Conservation (phyloP, 2,329 filamentous ascomycete genomes). For the Claviceps capensis region DNA sequence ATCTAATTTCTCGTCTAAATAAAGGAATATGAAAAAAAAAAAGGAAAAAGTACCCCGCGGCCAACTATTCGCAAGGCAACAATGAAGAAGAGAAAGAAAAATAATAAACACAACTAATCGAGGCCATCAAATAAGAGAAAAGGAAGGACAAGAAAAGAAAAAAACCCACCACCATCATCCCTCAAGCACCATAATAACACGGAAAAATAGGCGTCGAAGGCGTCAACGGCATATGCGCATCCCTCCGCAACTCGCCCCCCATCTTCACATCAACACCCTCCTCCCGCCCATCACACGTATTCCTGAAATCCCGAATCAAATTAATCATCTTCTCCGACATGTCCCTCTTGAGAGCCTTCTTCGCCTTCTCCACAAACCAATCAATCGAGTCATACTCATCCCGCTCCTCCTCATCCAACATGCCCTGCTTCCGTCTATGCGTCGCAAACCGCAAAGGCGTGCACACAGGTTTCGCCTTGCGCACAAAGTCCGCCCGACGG, state of each 20-base stretch:
- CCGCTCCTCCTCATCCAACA: conserved; percentile 22
- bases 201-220: conserved; percentile 2
- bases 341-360: not conserved
- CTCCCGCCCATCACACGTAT: not conserved
- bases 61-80: too few relatives aligned
- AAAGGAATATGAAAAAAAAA: too few relatives aligned
- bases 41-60: too few relatives aligned
- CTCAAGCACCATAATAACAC: conserved; percentile 2
- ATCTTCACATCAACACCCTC: not conserved
- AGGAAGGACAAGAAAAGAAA: not conserved
- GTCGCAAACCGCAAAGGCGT: conserved; percentile 26
- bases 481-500: conserved; percentile 25
- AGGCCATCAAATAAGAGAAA: not conserved
- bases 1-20: too few relatives aligned
- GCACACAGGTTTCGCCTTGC: conserved; percentile 21
- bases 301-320: conserved; percentile 4
- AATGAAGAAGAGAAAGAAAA: too few relatives aligned
- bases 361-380: conserved; percentile 7
- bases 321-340: conserved; percentile 3
- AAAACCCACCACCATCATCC: not conserved
- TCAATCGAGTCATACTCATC: conserved; percentile 20
- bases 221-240: not conserved
- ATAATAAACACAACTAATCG: too few relatives aligned
- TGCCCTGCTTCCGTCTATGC: conserved; percentile 17
- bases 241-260: not conserved